Evolutionary conservation across 345 rosid genomes (phyloP), one percentile per base, ranked within the genome.

Genomic region (Citrus mangshanensis): DNA sequence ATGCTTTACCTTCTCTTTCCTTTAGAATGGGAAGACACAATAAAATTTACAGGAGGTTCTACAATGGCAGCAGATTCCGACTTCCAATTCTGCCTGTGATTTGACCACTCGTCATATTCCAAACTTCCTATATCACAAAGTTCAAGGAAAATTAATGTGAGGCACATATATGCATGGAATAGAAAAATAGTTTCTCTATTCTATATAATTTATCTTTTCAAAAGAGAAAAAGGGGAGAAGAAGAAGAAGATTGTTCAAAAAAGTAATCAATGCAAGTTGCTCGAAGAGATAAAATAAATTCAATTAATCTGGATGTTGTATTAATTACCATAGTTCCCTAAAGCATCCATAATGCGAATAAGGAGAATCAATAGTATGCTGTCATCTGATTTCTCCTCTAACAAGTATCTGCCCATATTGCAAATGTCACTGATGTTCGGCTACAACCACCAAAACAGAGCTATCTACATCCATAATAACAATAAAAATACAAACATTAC

Each of bases 31-130:
- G 91, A 87, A 64, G 92, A 87, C 64, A 89, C 92, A 68, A 96
- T 91, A 88, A 91, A 96, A 86, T 96, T 96, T 79, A 89, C 84
- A 60, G 99, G 91, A 87, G 99, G 99, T 87, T 96, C 99, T 59
- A 91, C 81, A 80, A 94, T 91, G 69, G 98, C 97, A 82, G 99
- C 93, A 81, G 98, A 94, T 85, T 96, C 98, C 87, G 94, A 86
- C 90, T 93, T 96, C 99, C 97, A 93, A 77, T 95, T 96, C 88
- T 94, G 99, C 87, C 97, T 88, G 86, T 96, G 99, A 89, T 94
- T 91, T 77, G 91, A 88, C 98, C 98, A 94, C 85, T 94, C 99
- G 61, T 93, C 98, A 84, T 85, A 96, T 88, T 96, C 98, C 92
- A 93, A 79, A 83, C 95, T 91, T 77, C 98, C 99, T 96, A 88